These are phyloP conservation scores for Rhododendron mucronatum DNA, from an alignment of 148 eudicot genomes.

Conservation along the genomic window DNA sequence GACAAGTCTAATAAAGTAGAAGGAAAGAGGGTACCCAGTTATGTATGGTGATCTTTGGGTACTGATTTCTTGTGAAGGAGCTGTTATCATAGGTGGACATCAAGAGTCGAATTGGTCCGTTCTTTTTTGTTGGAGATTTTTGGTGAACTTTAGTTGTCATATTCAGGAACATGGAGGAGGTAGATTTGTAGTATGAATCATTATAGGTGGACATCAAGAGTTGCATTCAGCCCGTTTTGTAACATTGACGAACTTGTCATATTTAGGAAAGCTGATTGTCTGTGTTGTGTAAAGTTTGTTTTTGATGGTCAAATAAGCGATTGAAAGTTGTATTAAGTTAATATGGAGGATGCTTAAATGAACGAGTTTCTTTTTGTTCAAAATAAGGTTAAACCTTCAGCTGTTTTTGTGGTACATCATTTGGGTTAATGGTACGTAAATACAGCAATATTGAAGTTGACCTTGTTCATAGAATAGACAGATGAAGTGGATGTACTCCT, in stretches of 20 bases:
- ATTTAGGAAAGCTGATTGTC: neutral
- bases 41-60: neutral
- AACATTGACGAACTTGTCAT: neutral
- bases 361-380: neutral
- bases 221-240: neutral
- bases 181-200: neutral
- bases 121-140: neutral
- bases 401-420: neutral
- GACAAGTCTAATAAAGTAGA: neutral
- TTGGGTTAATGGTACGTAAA: neutral
- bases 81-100: neutral
- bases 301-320: neutral
- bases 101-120: neutral
- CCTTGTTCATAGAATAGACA: neutral
- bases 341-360: neutral
- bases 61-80: neutral
- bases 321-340: neutral
- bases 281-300: neutral
- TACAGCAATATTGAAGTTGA: neutral
- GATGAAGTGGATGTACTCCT: neutral
- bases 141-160: neutral
- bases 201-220: neutral
- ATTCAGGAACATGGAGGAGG: neutral
- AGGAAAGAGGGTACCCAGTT: neutral
- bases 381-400: neutral